Evolutionary conservation across 2,329 filamentous ascomycete species (phyloP), one percentile per base, ranked within the genome.

Genomic region (Talaromyces verruculosus): DNA sequence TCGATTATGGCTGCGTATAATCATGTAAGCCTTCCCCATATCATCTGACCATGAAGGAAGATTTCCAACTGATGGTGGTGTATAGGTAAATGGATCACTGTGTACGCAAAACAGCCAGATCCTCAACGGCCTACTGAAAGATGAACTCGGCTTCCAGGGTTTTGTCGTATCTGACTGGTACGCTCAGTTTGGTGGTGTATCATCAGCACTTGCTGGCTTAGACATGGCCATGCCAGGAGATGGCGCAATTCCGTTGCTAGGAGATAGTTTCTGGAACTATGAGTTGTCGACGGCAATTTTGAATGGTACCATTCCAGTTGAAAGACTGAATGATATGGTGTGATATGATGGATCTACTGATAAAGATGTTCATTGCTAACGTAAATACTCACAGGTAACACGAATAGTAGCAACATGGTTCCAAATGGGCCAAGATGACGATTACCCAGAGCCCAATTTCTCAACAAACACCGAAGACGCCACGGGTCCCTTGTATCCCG

Each of bases 141-240:
- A 89, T 55, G 90, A 92, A 76, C 81, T 92, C 59, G 88, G 88
- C 0, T 92, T 92, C 70, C 88, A 91, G 70, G 90, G 90, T 72
- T 88, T 79, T 70, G 85, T 91, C 28, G 87, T 91, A 80, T 88
- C 86, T 0, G 90, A 92, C 74, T 92, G 89, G 88, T 76, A 85
- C 30, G 86, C 86, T 0, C 87, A 90, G 65, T 82, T 87, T 64
- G 83, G 83, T 0, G 86, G 86, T 1, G 83, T 89, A 0, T 82
- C 81, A 1, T 87, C 86, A 33, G 86, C 87, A 0, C 76, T 89
- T 51, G 83, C 85, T 22, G 89, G 89, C 0, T 78, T 91, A 1
- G 89, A 91, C 68, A 89, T 91, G 88, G 82, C 84, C 3, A 91
- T 91, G 89, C 88, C 89, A 0, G 88, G 88, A 4, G 87, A 88